Percentiles rank a stretch among this genome's conserved stretches.
These are phyloP conservation scores for Cladophialophora chaetospira DNA, from an alignment of 2,329 filamentous ascomycete species.

Conservation along the genomic window DNA sequence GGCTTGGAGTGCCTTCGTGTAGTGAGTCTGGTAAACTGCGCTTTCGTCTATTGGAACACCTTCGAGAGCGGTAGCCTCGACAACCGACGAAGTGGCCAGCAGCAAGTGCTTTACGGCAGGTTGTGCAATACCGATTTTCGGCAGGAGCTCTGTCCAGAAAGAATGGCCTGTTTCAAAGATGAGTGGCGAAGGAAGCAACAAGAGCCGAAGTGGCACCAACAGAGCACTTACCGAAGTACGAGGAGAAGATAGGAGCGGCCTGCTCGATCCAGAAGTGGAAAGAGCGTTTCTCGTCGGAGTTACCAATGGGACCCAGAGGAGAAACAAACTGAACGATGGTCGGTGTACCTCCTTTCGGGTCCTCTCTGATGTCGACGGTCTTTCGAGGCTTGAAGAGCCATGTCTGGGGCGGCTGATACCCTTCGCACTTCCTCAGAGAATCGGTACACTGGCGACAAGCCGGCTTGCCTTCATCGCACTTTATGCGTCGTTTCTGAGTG, in stretches of 20 bases:
- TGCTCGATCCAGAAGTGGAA: conserved; percentile 26
- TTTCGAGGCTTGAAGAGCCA: conserved; percentile 29
- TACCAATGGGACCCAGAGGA: conserved; percentile 17
- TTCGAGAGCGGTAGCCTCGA: conserved; percentile 14
- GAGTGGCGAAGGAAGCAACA: not conserved
- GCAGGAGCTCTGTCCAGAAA: conserved; percentile 25
- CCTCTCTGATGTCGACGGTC: not conserved
- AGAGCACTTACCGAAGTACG: conserved; percentile 22
- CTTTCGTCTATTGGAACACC: conserved; percentile 19
- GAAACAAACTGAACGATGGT: conserved; percentile 15
- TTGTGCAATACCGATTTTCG: conserved; percentile 20
- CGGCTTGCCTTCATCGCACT: conserved; percentile 29
- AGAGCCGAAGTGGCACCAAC: not conserved
- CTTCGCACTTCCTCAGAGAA: conserved; percentile 28
- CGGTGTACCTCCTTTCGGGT: not conserved
- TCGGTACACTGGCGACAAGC: conserved; percentile 27
- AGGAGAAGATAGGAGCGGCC: conserved; percentile 25
- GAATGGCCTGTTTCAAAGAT: conserved; percentile 17
- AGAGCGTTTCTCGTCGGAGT: conserved; percentile 18
- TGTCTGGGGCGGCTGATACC: conserved; percentile 28
- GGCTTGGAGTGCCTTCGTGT: conserved; percentile 24
- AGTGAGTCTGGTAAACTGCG: conserved; percentile 24
- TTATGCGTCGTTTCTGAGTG: conserved; percentile 27
- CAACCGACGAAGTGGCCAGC: conserved; percentile 21
- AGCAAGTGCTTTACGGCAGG: conserved; percentile 25